phyloP scores from a whole-genome alignment of 768 basidiomycete species.

The Cystofilobasidium ferigula region DNA sequence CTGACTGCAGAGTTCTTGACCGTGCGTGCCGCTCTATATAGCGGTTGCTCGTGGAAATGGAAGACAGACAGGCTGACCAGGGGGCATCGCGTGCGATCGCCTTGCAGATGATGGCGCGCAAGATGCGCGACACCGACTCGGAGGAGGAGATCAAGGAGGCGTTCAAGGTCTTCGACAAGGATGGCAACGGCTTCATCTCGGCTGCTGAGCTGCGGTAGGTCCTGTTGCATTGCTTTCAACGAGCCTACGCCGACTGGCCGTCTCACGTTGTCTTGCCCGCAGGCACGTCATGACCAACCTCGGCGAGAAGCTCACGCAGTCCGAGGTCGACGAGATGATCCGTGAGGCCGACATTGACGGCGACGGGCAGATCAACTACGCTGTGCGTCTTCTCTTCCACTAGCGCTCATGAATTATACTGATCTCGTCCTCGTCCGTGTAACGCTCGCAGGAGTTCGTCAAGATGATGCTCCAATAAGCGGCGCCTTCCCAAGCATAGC shows the following conservation, averaged over 20 bases:
- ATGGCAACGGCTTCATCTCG: slow-evolving; percentile 81
- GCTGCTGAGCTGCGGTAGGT: slow-evolving; percentile 51
- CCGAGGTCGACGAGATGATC: slow-evolving; percentile 92
- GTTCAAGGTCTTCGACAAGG: slow-evolving; percentile 95
- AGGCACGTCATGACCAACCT: slow-evolving; percentile 79
- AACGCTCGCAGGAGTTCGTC: background rate
- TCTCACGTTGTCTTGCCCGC: background rate
- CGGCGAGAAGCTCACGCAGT: slow-evolving; percentile 76
- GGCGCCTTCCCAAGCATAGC: too few relatives aligned
- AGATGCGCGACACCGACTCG: slow-evolving; percentile 82
- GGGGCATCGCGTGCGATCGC: background rate
- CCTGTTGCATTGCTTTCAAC: background rate
- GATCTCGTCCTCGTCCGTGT: background rate
- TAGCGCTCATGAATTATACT: background rate
- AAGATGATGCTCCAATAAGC: too few relatives aligned
- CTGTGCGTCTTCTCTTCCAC: slow-evolving; percentile 7
- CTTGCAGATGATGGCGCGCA: slow-evolving; percentile 42
- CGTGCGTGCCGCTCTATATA: background rate
- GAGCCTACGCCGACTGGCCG: background rate
- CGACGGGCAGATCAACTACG: slow-evolving; percentile 54
- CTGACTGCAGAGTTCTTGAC: slow-evolving; percentile 27
- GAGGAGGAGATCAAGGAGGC: slow-evolving; percentile 95
- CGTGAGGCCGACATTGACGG: slow-evolving; percentile 90
- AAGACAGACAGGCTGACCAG: background rate
- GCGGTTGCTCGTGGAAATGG: background rate